A percentile compares a stretch with the other conserved stretches of the same genome.
phyloP scores from a whole-genome alignment of 2,329 filamentous ascomycete species.

The Pseudocercospora crystallina region DNA sequence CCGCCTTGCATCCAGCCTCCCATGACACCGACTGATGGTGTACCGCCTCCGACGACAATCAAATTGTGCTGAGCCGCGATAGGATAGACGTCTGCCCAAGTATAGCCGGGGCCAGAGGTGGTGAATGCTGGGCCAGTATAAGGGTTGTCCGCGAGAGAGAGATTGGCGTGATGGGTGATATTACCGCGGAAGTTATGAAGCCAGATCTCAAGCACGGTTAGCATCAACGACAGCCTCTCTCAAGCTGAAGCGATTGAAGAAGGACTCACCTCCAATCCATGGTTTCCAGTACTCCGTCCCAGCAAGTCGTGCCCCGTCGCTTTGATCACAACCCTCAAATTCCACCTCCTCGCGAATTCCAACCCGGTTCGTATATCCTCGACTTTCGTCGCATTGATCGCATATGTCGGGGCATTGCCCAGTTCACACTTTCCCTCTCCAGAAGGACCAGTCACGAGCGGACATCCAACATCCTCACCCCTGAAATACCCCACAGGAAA shows the following conservation, averaged over 20 bases:
- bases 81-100: slow-evolving; percentile 35
- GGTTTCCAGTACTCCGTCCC: slow-evolving; percentile 5
- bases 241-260: too few species aligned
- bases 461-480: slow-evolving; percentile 31
- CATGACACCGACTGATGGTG: slow-evolving; percentile 24
- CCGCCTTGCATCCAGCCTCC: slow-evolving; percentile 32
- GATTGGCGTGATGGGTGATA: slow-evolving; percentile 30
- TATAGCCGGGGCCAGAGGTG: slow-evolving; percentile 33
- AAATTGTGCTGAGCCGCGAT: slow-evolving; percentile 29
- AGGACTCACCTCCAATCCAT: not conserved
- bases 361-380: not conserved
- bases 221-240: too few species aligned
- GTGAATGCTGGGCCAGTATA: slow-evolving; percentile 36
- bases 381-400: slow-evolving; percentile 2
- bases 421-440: slow-evolving; percentile 30
- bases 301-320: slow-evolving; percentile 8
- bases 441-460: slow-evolving; percentile 15
- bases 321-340: slow-evolving; percentile 50
- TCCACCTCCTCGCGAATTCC: slow-evolving; percentile 34
- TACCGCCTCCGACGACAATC: slow-evolving; percentile 24
- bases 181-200: slow-evolving; percentile 30
- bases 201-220: slow-evolving; percentile 9
- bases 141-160: slow-evolving; percentile 13
- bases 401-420: slow-evolving; percentile 20
- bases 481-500: slow-evolving; percentile 32